These are phyloP conservation scores for Rhododendron kiyosumense DNA, from an alignment of 148 eudicot species.

Conservation along the genomic window DNA sequence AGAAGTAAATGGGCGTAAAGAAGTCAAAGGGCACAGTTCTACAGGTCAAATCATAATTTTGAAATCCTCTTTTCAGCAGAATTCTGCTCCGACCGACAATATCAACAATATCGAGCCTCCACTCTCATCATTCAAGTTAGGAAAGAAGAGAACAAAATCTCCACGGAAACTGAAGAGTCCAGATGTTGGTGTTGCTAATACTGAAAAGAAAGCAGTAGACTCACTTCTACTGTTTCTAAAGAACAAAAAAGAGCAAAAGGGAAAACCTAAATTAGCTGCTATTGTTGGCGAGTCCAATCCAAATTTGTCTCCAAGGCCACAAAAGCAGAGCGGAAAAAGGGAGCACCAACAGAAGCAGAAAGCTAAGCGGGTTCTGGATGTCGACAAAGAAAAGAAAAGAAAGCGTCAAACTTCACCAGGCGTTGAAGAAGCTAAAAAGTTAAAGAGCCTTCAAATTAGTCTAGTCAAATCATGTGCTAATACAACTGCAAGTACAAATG, in stretches of 20 bases:
- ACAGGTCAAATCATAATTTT: not conserved
- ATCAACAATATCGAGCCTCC: slow-evolving; percentile 5
- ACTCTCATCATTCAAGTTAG: slow-evolving; percentile 1
- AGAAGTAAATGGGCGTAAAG: not conserved
- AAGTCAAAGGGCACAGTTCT: not conserved
- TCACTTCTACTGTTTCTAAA: slow-evolving; percentile 14
- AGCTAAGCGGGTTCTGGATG: not conserved
- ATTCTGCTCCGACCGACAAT: not conserved
- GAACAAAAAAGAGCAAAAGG: slow-evolving; percentile 13
- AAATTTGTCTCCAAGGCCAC: slow-evolving; percentile 13
- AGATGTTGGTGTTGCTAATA: slow-evolving; percentile 5
- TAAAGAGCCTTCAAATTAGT: slow-evolving; percentile 1
- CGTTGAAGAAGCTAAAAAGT: not conserved
- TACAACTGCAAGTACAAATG: not conserved
- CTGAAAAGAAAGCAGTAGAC: slow-evolving; percentile 10
- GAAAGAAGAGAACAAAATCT: slow-evolving; percentile 10
- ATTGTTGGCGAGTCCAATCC: slow-evolving; percentile 1
- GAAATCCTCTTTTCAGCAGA: not conserved
- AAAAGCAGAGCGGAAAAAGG: slow-evolving; percentile 16
- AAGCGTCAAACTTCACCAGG: slow-evolving; percentile 1
- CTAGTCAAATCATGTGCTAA: not conserved
- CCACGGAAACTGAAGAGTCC: slow-evolving; percentile 3
- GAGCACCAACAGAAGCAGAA: slow-evolving; percentile 4
- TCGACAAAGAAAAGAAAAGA: slow-evolving; percentile 2
- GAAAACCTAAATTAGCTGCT: slow-evolving; percentile 18